Base-by-base conservation (phyloP, 306 rosid species). In the Canavalia gladiata region DNA sequence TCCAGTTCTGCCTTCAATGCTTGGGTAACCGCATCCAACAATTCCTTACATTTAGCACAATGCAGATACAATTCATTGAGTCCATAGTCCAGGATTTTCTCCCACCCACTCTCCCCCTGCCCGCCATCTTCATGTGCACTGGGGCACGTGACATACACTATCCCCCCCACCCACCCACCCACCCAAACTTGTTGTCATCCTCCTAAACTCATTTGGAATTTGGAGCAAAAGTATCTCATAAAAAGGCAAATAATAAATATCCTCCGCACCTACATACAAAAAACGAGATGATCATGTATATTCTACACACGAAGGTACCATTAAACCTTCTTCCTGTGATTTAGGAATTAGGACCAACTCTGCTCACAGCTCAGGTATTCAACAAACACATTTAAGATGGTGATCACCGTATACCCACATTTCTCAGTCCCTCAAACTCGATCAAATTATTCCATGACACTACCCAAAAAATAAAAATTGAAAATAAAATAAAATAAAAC, bases 1-100 rank as follows among this genome's bases (percentile, higher is more conserved):
- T 56, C 43, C 66, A 65, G 18, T 46, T 77, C 58, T 64, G 29
- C 60, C 42, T 73, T 72, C 63, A 72, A 72, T 62, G 54, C 57
- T 30, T 0, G 29, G 52, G 4, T 8, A 28, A 43, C 33, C 58
- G 49, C 10, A 74, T 47, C 76, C 63, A 25, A 57, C 18, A 50
- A 42, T 28, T 66, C 13, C 33, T 28, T 39, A 51, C 65, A 76
- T 46, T 75, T 25, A 73, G 25, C 57, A 69, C 57, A 45, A 55
- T 51, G 37, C 47, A 25, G 41, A 74, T 60, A 31, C 37, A 59
- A 57, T 7, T 58, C 51, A 76, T 42, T 39, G 39, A 2, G 49
- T 62, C 37, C 25, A 51, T 10, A 12, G 41, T 71, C 45, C 68
- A 70, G 2, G 67, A 11, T 49, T 76, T 51, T 51, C 37, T 34